phyloP scores from a whole-genome alignment of 2,329 filamentous ascomycete genomes.

The Phialocephala subalpina region DNA sequence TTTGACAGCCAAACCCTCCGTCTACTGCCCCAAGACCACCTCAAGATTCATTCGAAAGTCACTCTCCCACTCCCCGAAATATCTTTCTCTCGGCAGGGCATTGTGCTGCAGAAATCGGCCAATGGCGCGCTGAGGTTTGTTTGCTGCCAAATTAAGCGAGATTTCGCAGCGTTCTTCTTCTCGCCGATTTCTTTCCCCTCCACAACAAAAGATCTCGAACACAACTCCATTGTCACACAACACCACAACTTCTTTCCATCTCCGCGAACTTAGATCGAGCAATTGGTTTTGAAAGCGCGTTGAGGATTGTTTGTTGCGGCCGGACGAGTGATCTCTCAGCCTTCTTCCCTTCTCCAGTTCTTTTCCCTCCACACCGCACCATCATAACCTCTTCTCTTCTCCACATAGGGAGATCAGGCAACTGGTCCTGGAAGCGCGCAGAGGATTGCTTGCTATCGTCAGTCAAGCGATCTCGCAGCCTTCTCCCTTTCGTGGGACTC shows the following conservation, averaged over 20 bases:
- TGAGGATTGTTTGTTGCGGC: no score
- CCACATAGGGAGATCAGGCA: background rate
- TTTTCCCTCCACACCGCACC: no score
- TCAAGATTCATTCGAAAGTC: background rate
- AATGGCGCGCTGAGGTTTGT: background rate
- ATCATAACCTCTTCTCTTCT: background rate
- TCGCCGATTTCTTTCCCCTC: background rate
- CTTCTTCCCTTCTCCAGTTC: no score
- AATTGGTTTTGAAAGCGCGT: background rate
- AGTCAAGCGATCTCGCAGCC: background rate
- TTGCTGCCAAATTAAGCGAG: background rate
- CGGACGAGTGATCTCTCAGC: no score
- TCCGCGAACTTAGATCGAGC: background rate
- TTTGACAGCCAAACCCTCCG: background rate
- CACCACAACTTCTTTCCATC: background rate
- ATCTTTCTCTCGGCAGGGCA: background rate
- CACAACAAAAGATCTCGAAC: background rate
- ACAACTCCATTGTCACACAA: background rate
- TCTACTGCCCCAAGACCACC: background rate
- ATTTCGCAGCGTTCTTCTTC: background rate
- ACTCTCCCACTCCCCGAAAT: background rate
- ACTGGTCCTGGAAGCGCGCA: no score
- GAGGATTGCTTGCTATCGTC: background rate
- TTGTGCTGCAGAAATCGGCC: background rate
- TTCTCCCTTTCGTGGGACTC: background rate